These are phyloP conservation scores for Irpex sp. DNA, from an alignment of 1,284 basidiomycete species.

Conservation along the genomic window DNA sequence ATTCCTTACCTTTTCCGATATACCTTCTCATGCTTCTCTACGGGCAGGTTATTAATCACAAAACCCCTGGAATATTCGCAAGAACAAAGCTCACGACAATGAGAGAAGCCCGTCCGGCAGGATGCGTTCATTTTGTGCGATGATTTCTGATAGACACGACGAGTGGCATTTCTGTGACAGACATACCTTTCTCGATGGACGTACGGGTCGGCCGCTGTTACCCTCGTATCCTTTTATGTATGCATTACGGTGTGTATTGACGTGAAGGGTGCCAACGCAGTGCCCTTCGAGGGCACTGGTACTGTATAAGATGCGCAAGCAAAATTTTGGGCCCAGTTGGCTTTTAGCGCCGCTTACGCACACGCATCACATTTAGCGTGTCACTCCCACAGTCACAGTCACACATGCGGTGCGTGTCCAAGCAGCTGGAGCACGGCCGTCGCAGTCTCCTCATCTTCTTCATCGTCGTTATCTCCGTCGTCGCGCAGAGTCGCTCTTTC, in stretches of 20 bases:
- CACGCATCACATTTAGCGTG: neutral
- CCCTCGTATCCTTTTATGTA: too few relatives aligned
- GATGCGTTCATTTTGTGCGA: neutral
- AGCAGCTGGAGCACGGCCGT: neutral
- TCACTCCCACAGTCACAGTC: neutral
- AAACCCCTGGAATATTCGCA: neutral
- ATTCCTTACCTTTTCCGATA: slow-evolving; percentile 7
- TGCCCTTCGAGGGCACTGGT: too few relatives aligned
- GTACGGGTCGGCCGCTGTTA: neutral
- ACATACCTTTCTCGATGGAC: neutral
- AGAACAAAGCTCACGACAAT: neutral
- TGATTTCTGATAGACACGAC: neutral
- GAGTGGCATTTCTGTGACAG: neutral
- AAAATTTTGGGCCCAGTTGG: too few relatives aligned
- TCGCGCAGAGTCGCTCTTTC: neutral
- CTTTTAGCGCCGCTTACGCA: neutral
- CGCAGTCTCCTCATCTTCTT: neutral
- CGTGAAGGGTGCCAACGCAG: neutral
- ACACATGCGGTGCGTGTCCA: neutral
- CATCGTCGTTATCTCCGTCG: neutral
- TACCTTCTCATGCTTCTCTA: slow-evolving; percentile 1
- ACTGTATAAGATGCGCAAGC: too few relatives aligned
- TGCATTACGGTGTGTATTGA: neutral
- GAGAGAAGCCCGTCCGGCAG: neutral
- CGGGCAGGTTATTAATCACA: neutral